These are phyloP conservation scores for Ustilago cynodontis DNA, from an alignment of 1,284 basidiomycete species.

Conservation along the genomic window DNA sequence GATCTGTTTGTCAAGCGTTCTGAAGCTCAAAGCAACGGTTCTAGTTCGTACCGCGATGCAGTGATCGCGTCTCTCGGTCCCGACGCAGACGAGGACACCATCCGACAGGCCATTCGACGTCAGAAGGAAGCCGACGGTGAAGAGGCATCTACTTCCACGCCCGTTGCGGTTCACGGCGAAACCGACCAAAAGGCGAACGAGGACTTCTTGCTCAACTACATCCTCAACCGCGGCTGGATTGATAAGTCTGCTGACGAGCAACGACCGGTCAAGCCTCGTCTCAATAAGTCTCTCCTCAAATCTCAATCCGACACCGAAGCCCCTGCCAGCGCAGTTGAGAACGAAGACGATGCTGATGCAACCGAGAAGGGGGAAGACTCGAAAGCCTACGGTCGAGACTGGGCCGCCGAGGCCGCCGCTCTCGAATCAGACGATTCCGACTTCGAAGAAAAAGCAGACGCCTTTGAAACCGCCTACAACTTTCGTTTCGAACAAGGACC, in stretches of 20 bases:
- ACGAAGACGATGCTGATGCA: constrained; percentile 1
- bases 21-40: constrained; percentile 81
- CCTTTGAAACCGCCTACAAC: constrained; percentile 69
- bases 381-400: constrained; percentile 55
- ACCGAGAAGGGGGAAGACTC: background rate
- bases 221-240: constrained; percentile 69
- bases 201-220: constrained; percentile 80
- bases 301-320: constrained; percentile 23
- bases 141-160: constrained; percentile 30
- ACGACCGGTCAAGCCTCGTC: constrained; percentile 39
- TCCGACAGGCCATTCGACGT: constrained; percentile 52
- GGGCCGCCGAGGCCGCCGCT: constrained; percentile 68
- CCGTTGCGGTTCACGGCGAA: constrained; percentile 33
- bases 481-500: constrained; percentile 68
- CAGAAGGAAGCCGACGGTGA: constrained; percentile 36
- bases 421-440: constrained; percentile 63
- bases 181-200: constrained; percentile 74
- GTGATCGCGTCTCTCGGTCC: constrained; percentile 84
- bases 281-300: constrained; percentile 36
- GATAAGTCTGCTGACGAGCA: constrained; percentile 52
- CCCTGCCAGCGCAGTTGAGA: constrained; percentile 5
- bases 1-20: constrained; percentile 77
- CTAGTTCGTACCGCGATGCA: constrained; percentile 82
- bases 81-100: constrained; percentile 73
- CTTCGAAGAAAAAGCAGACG: constrained; percentile 67